Conservation (phyloP, 75 land plant species). For the Cryptomeria japonica region DNA sequence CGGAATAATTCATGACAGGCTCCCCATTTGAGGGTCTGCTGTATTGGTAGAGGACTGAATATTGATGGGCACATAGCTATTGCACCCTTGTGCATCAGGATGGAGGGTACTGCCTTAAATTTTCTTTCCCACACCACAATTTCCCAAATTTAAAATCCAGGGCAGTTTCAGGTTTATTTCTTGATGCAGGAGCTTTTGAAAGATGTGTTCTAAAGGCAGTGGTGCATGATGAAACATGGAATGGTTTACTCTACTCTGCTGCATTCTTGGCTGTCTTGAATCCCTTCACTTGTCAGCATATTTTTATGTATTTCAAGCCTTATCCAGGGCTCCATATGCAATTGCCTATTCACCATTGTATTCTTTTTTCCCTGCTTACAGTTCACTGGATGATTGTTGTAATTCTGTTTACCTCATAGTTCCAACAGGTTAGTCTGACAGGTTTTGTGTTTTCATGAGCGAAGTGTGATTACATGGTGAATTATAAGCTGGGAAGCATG, state of each 20-base stretch:
- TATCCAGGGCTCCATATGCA: slow-evolving; percentile 1
- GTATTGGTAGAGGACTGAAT: slow-evolving; percentile 3
- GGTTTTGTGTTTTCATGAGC: slow-evolving; percentile 3
- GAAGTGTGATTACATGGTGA: not conserved
- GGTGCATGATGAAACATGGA: not conserved
- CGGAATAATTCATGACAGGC: slow-evolving; percentile 25
- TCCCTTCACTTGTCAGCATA: slow-evolving; percentile 10
- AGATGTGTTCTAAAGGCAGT: slow-evolving; percentile 1
- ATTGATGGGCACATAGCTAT: not conserved
- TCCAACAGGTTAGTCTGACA: slow-evolving; percentile 4
- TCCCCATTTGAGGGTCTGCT: slow-evolving; percentile 44
- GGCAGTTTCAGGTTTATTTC: slow-evolving; percentile 10
- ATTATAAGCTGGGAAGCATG: slow-evolving; percentile 1
- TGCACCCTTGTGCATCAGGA: not conserved
- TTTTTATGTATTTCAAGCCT: slow-evolving; percentile 3
- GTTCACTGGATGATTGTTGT: not conserved
- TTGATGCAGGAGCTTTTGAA: not conserved
- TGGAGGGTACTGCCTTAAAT: not conserved
- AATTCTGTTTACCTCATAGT: not conserved
- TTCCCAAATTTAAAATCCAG: not conserved
- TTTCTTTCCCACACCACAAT: not conserved
- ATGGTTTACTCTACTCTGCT: not conserved
- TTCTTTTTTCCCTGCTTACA: not conserved
- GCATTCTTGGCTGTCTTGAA: slow-evolving; percentile 5
- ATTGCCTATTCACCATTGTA: not conserved